These are phyloP conservation scores for Blastocystis sp. DNA, from an alignment of 352 stramenopile species.

Conservation along the genomic window DNA sequence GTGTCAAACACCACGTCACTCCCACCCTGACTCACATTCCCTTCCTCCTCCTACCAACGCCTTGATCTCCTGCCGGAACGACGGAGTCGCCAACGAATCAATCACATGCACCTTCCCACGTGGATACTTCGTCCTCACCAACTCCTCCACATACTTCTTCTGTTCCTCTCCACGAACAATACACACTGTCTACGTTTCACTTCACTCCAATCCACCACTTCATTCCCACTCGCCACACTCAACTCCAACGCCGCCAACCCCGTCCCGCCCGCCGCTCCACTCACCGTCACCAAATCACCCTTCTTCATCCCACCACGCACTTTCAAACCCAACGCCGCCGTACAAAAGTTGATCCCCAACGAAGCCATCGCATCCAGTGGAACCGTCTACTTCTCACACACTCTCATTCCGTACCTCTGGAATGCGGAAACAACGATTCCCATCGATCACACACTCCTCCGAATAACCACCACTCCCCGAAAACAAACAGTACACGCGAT, in stretches of 20 bases:
- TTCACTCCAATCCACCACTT: background rate
- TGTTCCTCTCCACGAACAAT: background rate
- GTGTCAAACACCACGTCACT: constrained; percentile 8
- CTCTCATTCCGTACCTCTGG: background rate
- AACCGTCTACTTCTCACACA: background rate
- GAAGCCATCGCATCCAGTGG: background rate
- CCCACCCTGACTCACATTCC: background rate
- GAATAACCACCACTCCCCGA: background rate
- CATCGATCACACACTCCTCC: constrained; percentile 6
- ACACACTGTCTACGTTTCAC: background rate
- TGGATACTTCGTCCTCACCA: background rate
- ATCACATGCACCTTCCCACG: background rate
- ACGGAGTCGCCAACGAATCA: background rate
- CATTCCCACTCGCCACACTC: background rate
- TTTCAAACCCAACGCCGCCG: background rate
- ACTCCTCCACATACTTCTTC: background rate
- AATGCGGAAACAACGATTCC: background rate
- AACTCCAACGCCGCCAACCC: constrained; percentile 2
- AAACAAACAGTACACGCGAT: constrained; percentile 21
- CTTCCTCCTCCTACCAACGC: background rate
- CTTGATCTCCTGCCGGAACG: background rate
- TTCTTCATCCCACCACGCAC: background rate
- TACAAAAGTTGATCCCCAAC: constrained; percentile 17
- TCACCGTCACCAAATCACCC: background rate
- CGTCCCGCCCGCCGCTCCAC: constrained; percentile 19